Evolutionary conservation across 257 asterid species (phyloP).

Genomic region (Ballota nigra): DNA sequence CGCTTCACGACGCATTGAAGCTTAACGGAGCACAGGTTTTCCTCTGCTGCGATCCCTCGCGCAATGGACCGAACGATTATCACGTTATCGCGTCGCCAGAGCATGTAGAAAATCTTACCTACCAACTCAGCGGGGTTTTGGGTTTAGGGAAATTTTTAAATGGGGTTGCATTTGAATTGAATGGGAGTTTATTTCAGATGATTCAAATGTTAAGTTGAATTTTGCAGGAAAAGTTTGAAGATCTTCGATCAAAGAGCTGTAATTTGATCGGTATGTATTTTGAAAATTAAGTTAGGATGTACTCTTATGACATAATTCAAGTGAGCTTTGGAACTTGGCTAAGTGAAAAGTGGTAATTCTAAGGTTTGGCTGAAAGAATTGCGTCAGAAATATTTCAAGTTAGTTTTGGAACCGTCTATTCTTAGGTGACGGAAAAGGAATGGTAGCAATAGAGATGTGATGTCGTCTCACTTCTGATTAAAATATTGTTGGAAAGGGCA

Average conservation of each 20-base stretch:
- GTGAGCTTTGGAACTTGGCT: constrained; percentile 13
- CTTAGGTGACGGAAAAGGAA: neutral
- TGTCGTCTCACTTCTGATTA: neutral
- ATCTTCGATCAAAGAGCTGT: constrained; percentile 79
- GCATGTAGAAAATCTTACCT: constrained; percentile 45
- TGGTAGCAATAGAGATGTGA: neutral
- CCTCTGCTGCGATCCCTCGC: constrained; percentile 88
- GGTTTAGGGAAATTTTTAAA: constrained; percentile 1
- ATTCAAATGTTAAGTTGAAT: constrained; percentile 9
- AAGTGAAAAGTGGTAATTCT: neutral
- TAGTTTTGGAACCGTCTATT: neutral
- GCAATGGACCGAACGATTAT: constrained; percentile 69
- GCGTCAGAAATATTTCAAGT: neutral
- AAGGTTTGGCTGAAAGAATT: constrained; percentile 1
- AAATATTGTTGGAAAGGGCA: neutral
- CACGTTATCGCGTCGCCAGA: constrained; percentile 81
- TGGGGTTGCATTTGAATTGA: constrained; percentile 14
- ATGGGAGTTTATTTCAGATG: neutral
- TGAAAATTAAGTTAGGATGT: neutral
- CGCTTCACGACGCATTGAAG: constrained; percentile 91
- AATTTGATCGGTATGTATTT: constrained; percentile 70
- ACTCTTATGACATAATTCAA: neutral
- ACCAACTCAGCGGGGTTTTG: neutral
- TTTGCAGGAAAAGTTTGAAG: constrained; percentile 81
- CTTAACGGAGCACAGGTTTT: constrained; percentile 82